phyloP scores from a whole-genome alignment of 2,329 filamentous ascomycete genomes.

The Teratosphaeria nubilosa region DNA sequence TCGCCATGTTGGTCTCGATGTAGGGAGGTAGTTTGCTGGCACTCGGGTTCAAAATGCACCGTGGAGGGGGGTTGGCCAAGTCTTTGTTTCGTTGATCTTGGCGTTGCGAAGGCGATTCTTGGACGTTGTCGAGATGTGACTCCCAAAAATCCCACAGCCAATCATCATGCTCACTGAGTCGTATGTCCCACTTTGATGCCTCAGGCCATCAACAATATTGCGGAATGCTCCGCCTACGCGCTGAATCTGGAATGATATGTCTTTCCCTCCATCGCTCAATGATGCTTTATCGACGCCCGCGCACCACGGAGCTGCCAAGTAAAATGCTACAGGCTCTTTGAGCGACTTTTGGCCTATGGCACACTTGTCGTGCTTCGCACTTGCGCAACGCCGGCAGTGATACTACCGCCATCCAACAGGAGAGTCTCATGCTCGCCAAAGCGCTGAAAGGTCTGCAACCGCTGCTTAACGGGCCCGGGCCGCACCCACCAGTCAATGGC shows the following conservation, averaged over 20 bases:
- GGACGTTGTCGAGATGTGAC: neutral
- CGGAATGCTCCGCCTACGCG: neutral
- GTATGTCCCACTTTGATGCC: neutral
- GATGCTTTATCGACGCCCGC: no score
- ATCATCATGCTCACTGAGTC: neutral
- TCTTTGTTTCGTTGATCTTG: neutral
- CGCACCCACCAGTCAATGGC: neutral
- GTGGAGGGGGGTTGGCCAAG: neutral
- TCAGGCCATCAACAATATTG: neutral
- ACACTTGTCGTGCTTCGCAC: neutral
- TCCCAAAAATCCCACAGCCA: neutral
- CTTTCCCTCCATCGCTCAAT: no score
- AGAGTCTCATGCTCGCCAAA: neutral
- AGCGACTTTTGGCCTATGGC: no score
- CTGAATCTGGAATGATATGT: no score
- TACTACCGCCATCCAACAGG: neutral
- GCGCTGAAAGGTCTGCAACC: neutral
- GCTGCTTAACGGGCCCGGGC: neutral
- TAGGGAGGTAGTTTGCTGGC: neutral
- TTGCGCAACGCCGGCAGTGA: neutral
- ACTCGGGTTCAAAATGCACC: neutral
- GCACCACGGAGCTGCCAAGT: no score
- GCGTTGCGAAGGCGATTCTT: neutral
- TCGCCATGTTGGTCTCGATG: conserved; percentile 38
- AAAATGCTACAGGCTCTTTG: no score